Percentiles rank a stretch among this genome's conserved stretches.
Evolutionary conservation across 768 basidiomycete species (phyloP).

Genomic region (Suillus sp.): DNA sequence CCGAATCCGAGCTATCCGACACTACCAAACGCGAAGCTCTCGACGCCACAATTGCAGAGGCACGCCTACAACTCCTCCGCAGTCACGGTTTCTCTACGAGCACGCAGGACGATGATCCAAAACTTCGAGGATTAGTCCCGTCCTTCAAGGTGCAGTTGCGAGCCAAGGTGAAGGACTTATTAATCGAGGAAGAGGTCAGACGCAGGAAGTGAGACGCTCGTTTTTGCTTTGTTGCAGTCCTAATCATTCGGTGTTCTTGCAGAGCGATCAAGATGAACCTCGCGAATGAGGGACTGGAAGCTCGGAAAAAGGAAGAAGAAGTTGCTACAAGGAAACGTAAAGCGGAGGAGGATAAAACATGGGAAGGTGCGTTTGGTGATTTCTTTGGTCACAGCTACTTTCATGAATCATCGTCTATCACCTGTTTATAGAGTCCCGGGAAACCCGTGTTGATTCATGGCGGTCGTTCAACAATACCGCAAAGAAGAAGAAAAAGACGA

Average conservation of each 20-base stretch:
- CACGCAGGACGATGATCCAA: conserved; percentile 58
- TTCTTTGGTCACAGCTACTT: neutral
- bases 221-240: conserved; percentile 4
- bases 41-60: conserved; percentile 76
- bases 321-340: conserved; percentile 77
- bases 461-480: conserved; percentile 62
- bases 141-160: conserved; percentile 68
- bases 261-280: conserved; percentile 90
- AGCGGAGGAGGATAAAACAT: conserved; percentile 81
- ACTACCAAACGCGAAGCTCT: conserved; percentile 78
- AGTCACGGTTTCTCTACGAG: conserved; percentile 60
- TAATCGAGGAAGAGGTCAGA: conserved; percentile 90
- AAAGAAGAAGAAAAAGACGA: conserved; percentile 86
- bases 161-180: conserved; percentile 74
- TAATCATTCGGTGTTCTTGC: conserved; percentile 9
- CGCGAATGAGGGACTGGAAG: conserved; percentile 90
- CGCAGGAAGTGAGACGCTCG: conserved; percentile 66
- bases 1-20: conserved; percentile 81
- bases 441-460: conserved; percentile 86
- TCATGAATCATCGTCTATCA: conserved; percentile 4
- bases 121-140: conserved; percentile 42
- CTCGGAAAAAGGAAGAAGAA: conserved; percentile 92
- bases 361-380: conserved; percentile 69
- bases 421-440: conserved; percentile 40
- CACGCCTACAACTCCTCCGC: conserved; percentile 69